Evolutionary conservation across 139 green algal species (phyloP), one percentile per base, ranked within the genome.

Genomic region (Pseudopediastrum boryanum): DNA sequence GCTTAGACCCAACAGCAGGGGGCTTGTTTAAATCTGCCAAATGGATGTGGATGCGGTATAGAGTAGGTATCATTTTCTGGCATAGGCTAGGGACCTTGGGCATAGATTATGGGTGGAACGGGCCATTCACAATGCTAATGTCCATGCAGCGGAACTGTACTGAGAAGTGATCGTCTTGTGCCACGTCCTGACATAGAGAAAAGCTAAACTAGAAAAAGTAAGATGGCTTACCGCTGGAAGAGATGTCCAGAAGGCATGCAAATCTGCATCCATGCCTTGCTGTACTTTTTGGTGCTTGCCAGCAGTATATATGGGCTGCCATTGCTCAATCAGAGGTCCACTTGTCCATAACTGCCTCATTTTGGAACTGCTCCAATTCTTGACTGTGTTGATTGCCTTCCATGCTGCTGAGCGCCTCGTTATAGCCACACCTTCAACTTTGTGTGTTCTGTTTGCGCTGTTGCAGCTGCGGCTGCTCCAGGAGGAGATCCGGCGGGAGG

Each of bases 401-500:
- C 38, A n/a, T 69, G 38, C 31, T 69, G 38, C 71, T 69, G 52
- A n/a, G n/a, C n/a, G n/a, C n/a, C n/a, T n/a, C n/a, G n/a, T n/a
- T n/a, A n/a, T n/a, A n/a, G n/a, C n/a, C n/a, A n/a, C n/a, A n/a
- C n/a, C n/a, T n/a, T n/a, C n/a, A n/a, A n/a, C n/a, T n/a, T n/a
- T n/a, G n/a, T n/a, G 0, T 44, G 59, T 16, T 56, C 13, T 16
- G 12, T 12, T 56, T 56, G 46, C 13, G 46, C 16, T 12, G 4
- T 19, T 63, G 39, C 62, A 81, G 74, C 74, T 81, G 43, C 61
- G 43, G 23, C 74, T 81, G 33, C 33, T 81, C 35, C 74, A 81
- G 56, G 61, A 81, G 61, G 75, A 65, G 39, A 70, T 86, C 41
- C 63, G 68, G 48, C 56, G 48, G 2, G 84, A 89, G 73, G 77